phyloP scores from a whole-genome alignment of 805 yeast genomes.

The Monosporozyma unispora region DNA sequence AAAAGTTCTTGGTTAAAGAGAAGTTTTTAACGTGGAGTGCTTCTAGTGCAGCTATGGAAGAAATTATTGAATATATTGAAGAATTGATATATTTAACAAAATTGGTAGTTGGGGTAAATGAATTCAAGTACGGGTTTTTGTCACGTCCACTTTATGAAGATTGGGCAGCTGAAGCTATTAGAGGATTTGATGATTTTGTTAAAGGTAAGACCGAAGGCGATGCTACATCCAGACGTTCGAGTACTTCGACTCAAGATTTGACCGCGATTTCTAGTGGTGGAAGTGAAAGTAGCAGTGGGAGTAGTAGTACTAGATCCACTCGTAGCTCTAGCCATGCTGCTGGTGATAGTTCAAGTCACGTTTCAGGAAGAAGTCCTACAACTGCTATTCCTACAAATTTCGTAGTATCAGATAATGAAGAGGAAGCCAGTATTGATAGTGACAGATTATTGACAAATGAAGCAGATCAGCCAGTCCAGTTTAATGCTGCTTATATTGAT shows the following conservation, averaged over 20 bases:
- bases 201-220: slow-evolving; percentile 6
- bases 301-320: not conserved
- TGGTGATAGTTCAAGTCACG: not conserved
- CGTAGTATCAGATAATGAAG: not conserved
- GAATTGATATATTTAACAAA: slow-evolving; percentile 36
- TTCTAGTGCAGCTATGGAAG: slow-evolving; percentile 40
- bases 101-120: slow-evolving; percentile 39
- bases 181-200: slow-evolving; percentile 29
- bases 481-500: slow-evolving; percentile 3
- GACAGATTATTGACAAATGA: not conserved
- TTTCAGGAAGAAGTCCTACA: not conserved
- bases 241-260: not conserved
- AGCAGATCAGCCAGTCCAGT: slow-evolving; percentile 5
- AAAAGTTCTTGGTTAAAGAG: slow-evolving; percentile 27
- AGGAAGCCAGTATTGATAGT: not conserved
- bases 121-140: slow-evolving; percentile 43
- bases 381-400: not conserved
- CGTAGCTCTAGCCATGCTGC: no score
- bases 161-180: slow-evolving; percentile 35
- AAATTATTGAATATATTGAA: slow-evolving; percentile 41
- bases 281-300: not conserved
- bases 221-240: not conserved
- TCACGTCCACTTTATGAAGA: slow-evolving; percentile 38
- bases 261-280: not conserved
- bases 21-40: slow-evolving; percentile 45